These are phyloP conservation scores for Pseudopithomyces chartarum DNA, from an alignment of 2,329 filamentous ascomycete species.

Conservation along the genomic window DNA sequence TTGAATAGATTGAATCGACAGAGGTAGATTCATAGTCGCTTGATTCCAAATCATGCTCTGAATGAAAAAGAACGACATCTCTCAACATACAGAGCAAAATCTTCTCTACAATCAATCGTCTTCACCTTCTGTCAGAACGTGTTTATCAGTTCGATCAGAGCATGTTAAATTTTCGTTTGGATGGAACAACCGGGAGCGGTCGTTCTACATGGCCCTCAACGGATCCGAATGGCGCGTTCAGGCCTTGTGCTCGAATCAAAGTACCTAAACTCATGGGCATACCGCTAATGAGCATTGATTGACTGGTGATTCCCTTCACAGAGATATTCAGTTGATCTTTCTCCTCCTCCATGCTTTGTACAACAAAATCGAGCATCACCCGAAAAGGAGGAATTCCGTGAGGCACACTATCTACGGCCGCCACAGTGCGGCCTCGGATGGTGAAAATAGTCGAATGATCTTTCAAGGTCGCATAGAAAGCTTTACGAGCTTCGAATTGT, in stretches of 20 bases:
- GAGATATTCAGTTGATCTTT: conserved; percentile 8
- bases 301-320: conserved; percentile 4
- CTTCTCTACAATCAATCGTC: too few relatives aligned
- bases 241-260: conserved; percentile 2
- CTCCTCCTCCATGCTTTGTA: conserved; percentile 3
- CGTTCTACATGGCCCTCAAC: conserved; percentile 5
- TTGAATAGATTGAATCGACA: too few relatives aligned
- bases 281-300: conserved; percentile 10
- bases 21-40: too few relatives aligned
- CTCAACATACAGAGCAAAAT: too few relatives aligned
- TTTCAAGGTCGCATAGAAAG: not conserved
- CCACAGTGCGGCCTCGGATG: not conserved
- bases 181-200: conserved; percentile 2
- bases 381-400: conserved; percentile 5
- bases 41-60: too few relatives aligned
- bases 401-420: not conserved
- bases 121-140: too few relatives aligned
- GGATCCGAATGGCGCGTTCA: conserved; percentile 8
- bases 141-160: too few relatives aligned
- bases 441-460: conserved; percentile 1
- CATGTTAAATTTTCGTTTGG: not conserved
- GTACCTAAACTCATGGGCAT: conserved; percentile 5
- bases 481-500: not conserved
- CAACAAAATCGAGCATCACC: conserved; percentile 3
- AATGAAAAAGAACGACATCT: too few relatives aligned